These are phyloP conservation scores for Exidia glandulosa DNA, from an alignment of 768 basidiomycete genomes.

Conservation along the genomic window DNA sequence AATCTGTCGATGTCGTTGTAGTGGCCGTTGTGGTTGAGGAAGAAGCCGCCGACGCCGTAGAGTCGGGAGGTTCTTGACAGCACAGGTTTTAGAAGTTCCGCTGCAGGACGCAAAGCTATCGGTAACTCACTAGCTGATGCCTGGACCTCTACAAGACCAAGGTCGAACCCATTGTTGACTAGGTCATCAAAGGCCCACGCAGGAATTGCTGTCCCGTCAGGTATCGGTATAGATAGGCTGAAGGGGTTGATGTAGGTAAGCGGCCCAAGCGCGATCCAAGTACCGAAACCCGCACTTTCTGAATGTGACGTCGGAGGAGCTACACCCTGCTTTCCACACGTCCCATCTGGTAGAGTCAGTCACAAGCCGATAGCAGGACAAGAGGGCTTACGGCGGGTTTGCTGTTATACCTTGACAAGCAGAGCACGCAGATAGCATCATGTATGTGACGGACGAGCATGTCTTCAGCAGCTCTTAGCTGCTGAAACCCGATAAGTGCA, in stretches of 20 bases:
- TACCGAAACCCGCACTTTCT: not conserved
- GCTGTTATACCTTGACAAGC: not conserved
- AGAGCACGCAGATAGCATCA: not conserved
- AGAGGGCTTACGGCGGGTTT: not conserved
- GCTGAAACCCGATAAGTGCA: too few species aligned
- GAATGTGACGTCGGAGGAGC: too few species aligned
- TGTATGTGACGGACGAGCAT: not conserved
- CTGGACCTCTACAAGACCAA: not conserved
- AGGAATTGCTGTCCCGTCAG: not conserved
- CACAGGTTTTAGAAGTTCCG: too few species aligned
- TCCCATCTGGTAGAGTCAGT: not conserved
- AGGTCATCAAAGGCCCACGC: not conserved
- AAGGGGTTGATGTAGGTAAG: not conserved
- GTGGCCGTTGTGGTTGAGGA: too few species aligned
- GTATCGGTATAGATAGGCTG: not conserved
- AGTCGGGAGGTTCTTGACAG: too few species aligned
- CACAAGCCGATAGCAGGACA: not conserved
- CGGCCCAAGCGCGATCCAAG: not conserved
- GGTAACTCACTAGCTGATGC: too few species aligned
- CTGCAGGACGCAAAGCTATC: too few species aligned
- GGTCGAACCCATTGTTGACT: not conserved
- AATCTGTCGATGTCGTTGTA: not conserved
- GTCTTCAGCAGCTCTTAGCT: not conserved
- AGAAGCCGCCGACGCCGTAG: too few species aligned
- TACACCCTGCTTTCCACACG: too few species aligned